Percentiles rank a stretch among this genome's conserved stretches.
phyloP scores from a whole-genome alignment of 2,329 filamentous ascomycete genomes.

The Paecilomyces variotii region DNA sequence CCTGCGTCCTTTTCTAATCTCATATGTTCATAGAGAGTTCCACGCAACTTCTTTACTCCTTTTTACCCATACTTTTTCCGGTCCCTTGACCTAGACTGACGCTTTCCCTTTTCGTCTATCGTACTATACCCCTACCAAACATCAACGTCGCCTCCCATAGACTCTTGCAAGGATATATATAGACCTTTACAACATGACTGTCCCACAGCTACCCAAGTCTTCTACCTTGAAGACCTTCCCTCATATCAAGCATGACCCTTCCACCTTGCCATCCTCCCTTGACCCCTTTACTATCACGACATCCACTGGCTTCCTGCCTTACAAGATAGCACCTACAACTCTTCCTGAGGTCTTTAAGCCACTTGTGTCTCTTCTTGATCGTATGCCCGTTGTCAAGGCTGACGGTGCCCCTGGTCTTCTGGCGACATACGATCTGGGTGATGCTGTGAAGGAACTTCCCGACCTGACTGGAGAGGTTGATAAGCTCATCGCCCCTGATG shows the following conservation, averaged over 20 bases:
- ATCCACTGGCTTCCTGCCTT: slow-evolving; percentile 38
- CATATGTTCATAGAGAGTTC: slow-evolving; percentile 3
- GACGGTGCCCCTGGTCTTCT: slow-evolving; percentile 71
- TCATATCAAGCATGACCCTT: slow-evolving; percentile 36
- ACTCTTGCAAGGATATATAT: neutral
- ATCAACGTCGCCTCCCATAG: neutral
- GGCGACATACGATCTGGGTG: slow-evolving; percentile 64
- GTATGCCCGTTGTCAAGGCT: slow-evolving; percentile 70
- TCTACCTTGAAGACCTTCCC: slow-evolving; percentile 35
- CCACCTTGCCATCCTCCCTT: slow-evolving; percentile 30
- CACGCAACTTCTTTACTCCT: neutral
- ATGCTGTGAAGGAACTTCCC: slow-evolving; percentile 65
- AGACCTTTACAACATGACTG: slow-evolving; percentile 25
- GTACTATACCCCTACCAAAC: neutral
- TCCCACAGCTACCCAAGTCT: slow-evolving; percentile 21
- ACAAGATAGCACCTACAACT: slow-evolving; percentile 29
- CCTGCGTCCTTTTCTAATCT: slow-evolving; percentile 12
- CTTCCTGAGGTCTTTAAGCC: slow-evolving; percentile 67
- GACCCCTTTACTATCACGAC: slow-evolving; percentile 43
- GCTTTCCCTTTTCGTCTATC: slow-evolving; percentile 1
- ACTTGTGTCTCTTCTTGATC: slow-evolving; percentile 62
- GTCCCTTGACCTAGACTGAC: slow-evolving; percentile 2
- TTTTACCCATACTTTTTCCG: slow-evolving; percentile 7
- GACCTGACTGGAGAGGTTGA: slow-evolving; percentile 69
- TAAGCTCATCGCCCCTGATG: slow-evolving; percentile 45